These are phyloP conservation scores for Oryza coarctata DNA, from an alignment of 176 grass and related monocot genomes.

Conservation along the genomic window DNA sequence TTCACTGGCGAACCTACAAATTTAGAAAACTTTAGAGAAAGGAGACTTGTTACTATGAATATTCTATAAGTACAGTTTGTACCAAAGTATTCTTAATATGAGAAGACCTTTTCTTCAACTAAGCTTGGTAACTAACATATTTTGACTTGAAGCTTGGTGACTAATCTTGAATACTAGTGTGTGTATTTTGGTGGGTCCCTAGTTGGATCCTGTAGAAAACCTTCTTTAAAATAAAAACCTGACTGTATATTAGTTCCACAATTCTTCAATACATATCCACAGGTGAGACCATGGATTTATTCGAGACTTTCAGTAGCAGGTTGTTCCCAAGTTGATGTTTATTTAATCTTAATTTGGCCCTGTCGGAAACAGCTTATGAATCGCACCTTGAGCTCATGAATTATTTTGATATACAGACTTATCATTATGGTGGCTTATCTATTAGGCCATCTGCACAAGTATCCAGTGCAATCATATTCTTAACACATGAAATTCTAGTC, in stretches of 20 bases:
- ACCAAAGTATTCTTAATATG: neutral
- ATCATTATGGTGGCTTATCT: neutral
- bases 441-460: neutral
- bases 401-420: neutral
- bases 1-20: neutral
- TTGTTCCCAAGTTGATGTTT: neutral
- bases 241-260: neutral
- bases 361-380: neutral
- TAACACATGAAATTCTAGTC: neutral
- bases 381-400: neutral
- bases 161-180: neutral
- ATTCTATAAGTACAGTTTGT: neutral
- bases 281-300: neutral
- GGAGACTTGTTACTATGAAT: neutral
- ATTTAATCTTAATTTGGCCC: neutral
- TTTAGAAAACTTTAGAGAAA: neutral
- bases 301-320: neutral
- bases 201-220: neutral
- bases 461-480: neutral
- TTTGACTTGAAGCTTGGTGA: neutral
- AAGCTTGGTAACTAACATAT: neutral
- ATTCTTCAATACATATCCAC: neutral
- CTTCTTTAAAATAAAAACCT: neutral
- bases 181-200: neutral
- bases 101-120: neutral